phyloP scores from a whole-genome alignment of 1,284 basidiomycete genomes.

The Sparassis latifolia region DNA sequence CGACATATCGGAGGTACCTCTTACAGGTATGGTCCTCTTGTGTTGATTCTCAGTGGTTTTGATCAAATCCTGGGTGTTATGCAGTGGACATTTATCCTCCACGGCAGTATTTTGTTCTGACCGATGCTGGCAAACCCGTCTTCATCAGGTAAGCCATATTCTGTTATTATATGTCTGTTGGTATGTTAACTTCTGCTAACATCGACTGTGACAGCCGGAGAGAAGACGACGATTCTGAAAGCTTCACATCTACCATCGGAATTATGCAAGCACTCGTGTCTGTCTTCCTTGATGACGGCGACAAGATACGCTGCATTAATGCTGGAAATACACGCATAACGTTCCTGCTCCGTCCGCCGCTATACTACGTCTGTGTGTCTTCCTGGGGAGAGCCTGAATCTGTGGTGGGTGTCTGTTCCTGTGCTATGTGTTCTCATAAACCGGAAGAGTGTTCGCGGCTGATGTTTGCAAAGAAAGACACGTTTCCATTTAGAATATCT shows the following conservation, averaged over 20 bases:
- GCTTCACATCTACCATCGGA: constrained; percentile 78
- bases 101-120: constrained; percentile 89
- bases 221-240: constrained; percentile 47
- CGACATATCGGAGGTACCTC: constrained; percentile 22
- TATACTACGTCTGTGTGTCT: constrained; percentile 89
- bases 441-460: constrained; percentile 9
- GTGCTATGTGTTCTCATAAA: background rate
- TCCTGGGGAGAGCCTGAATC: constrained; percentile 92
- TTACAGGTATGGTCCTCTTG: constrained; percentile 19
- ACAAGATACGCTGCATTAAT: constrained; percentile 77
- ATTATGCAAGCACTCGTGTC: constrained; percentile 95
- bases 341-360: constrained; percentile 79
- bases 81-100: constrained; percentile 42
- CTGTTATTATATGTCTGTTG: background rate
- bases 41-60: background rate
- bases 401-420: constrained; percentile 57
- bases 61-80: background rate
- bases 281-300: constrained; percentile 81
- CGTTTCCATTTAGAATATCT: constrained; percentile 92
- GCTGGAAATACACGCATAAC: constrained; percentile 74
- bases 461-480: constrained; percentile 64
- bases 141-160: constrained; percentile 60
- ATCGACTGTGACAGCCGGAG: constrained; percentile 35
- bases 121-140: constrained; percentile 91
- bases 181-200: constrained; percentile 7